Evolutionary conservation across 257 asterid species (phyloP).

Genomic region (Verbena officinalis): DNA sequence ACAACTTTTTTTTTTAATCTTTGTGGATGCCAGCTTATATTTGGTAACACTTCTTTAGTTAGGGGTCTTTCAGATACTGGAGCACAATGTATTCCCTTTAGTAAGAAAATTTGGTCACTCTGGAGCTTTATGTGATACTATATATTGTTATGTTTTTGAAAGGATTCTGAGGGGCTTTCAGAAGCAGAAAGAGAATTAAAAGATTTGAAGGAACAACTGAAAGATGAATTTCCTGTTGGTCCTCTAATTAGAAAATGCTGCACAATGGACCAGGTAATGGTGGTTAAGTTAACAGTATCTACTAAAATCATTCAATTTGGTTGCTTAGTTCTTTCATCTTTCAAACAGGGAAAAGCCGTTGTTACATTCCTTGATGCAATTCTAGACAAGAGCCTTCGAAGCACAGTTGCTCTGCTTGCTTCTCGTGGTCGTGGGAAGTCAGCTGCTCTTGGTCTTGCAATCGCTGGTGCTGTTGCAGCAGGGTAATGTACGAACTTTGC

Average conservation of each 20-base stretch:
- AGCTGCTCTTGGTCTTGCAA: conserved; percentile 96
- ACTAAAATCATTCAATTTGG: conserved; percentile 14
- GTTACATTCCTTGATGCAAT: conserved; percentile 83
- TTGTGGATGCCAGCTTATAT: no score
- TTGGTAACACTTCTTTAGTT: conserved; percentile 5
- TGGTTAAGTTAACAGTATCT: conserved; percentile 10
- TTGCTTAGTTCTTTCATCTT: conserved; percentile 7
- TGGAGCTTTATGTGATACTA: conserved; percentile 20
- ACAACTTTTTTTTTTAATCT: no score
- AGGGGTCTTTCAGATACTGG: not conserved
- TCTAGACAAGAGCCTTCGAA: conserved; percentile 84
- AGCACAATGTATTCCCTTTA: not conserved
- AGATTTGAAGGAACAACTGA: conserved; percentile 77
- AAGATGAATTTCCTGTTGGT: conserved; percentile 88
- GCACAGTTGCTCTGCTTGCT: conserved; percentile 92
- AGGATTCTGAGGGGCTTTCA: conserved; percentile 87
- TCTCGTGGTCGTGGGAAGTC: conserved; percentile 99
- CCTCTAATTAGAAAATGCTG: conserved; percentile 85
- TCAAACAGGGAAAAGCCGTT: conserved; percentile 79
- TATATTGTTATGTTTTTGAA: conserved; percentile 30
- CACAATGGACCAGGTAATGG: conserved; percentile 87
- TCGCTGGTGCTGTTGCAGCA: conserved; percentile 95
- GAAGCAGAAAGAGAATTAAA: conserved; percentile 78
- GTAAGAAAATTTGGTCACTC: conserved; percentile 7
- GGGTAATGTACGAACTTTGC: conserved; percentile 54